Evolutionary conservation across 1,284 basidiomycete species (phyloP), one percentile per base, ranked within the genome.

Genomic region (Ustilago trichophora): DNA sequence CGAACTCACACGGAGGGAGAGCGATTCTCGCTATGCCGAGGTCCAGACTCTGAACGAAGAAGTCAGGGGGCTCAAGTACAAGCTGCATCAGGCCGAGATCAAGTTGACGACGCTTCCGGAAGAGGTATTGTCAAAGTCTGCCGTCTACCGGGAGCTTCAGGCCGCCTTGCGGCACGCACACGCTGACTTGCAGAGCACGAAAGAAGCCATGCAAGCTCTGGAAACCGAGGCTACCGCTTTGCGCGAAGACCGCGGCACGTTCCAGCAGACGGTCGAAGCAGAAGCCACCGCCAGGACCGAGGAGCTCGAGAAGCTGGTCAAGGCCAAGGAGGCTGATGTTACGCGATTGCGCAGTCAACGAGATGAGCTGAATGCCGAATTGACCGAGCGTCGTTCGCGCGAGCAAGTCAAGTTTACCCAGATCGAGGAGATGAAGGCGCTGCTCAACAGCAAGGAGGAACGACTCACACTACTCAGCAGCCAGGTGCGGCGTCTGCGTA

Each of bases 401-500:
- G 79, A 80, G 37, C 53, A 63, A 29, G 72, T 80, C 57, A 72
- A 73, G 50, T 74, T 75, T 26, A 59, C 60, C 9, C 74, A 78
- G 52, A 66, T 75, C 41, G 76, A 79, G 22, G 79, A 81, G 53
- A 73, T 76, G 63, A 77, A 76, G 56, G 62, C 70, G 29, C 50
- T 81, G 32, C 63, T 78, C 25, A 67, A 66, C 40, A 60, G 62
- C 21, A 78, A 78, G 42, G 78, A 92, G 87, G 90, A 91, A 69
- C 89, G 93, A 21, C 88, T 97, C 43, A 82, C 82, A 6, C 86
- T 88, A 19, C 82, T 97, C 33, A 83, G 87, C 52, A 90, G 89
- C 2, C 91, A 98, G 81, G 84, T 91, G 15, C 85, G 85, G 40
- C 85, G 94, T 26, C 84, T 91, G 60, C 91, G 90, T 78, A 86